These are phyloP conservation scores for Rhodotorula sp. DNA, from an alignment of 1,284 basidiomycete genomes.

Conservation along the genomic window DNA sequence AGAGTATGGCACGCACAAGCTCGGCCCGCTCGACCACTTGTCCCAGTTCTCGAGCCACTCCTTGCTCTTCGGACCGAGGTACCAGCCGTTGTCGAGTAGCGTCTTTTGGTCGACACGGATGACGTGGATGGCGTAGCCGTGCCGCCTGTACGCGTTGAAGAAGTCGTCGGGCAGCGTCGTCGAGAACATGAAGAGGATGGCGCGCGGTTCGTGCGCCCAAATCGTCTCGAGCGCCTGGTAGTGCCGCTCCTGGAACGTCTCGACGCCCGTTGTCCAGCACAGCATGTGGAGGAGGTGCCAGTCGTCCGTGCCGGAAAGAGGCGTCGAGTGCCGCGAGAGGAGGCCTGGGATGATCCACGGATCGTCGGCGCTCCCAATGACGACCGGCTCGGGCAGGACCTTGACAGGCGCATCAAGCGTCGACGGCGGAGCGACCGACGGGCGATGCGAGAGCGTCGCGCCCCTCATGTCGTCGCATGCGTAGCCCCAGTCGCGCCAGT, in stretches of 20 bases:
- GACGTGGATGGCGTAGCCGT: slow-evolving; percentile 37
- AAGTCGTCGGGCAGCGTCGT: slow-evolving; percentile 32
- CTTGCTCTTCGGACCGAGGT: slow-evolving; percentile 31
- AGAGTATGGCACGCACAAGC: slow-evolving; percentile 23
- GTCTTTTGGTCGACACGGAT: slow-evolving; percentile 26
- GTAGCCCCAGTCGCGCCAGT: slow-evolving; percentile 33
- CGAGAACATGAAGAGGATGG: slow-evolving; percentile 34
- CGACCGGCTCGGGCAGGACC: slow-evolving; percentile 5
- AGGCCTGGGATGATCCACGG: slow-evolving; percentile 41
- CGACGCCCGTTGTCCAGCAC: slow-evolving; percentile 27
- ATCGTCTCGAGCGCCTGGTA: slow-evolving; percentile 38
- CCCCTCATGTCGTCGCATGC: slow-evolving; percentile 39
- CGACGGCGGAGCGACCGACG: background rate
- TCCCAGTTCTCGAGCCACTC: slow-evolving; percentile 39
- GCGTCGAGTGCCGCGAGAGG: slow-evolving; percentile 29
- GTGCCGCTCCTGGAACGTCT: slow-evolving; percentile 39
- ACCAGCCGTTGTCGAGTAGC: slow-evolving; percentile 32
- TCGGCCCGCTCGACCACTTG: slow-evolving; percentile 25
- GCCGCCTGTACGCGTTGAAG: slow-evolving; percentile 25
- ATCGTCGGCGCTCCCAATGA: slow-evolving; percentile 32
- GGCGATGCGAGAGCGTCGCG: slow-evolving; percentile 27
- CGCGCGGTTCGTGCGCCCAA: slow-evolving; percentile 37
- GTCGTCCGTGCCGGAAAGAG: slow-evolving; percentile 26
- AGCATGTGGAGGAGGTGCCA: slow-evolving; percentile 40
- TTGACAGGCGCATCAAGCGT: slow-evolving; percentile 24